Evolutionary conservation across 208 protist genomes (phyloP).

Genomic region (Leishmania major): DNA sequence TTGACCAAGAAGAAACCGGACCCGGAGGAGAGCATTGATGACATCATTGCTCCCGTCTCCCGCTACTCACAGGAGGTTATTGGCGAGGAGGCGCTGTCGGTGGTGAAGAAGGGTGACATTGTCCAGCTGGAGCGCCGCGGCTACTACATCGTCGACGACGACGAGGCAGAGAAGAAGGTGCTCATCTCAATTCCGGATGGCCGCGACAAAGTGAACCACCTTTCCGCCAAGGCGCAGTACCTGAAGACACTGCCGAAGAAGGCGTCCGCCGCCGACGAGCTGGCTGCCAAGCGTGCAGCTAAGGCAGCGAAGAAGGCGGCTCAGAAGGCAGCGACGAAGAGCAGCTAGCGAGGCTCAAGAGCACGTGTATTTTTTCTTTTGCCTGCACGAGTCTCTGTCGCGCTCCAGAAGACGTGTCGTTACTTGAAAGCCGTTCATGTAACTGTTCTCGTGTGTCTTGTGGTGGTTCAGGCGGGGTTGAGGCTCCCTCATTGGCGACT

Average conservation of each 20-base stretch:
- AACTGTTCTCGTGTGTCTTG: not conserved
- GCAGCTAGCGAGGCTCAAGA: not conserved
- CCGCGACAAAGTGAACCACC: conserved; percentile 90
- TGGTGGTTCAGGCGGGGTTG: not conserved
- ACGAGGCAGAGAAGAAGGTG: conserved; percentile 48
- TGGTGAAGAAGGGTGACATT: conserved; percentile 92
- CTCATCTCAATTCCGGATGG: conserved; percentile 89
- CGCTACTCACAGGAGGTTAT: conserved; percentile 73
- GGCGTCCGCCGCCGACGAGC: conserved; percentile 72
- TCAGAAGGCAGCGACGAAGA: conserved; percentile 62
- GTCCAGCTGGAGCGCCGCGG: conserved; percentile 98
- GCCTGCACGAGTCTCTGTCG: not conserved
- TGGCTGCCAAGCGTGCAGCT: conserved; percentile 80
- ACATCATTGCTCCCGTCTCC: conserved; percentile 93
- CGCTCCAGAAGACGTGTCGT: not conserved
- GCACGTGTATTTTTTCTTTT: not conserved
- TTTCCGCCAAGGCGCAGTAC: conserved; percentile 90
- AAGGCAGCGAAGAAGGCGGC: conserved; percentile 89
- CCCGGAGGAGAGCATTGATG: conserved; percentile 92
- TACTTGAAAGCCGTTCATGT: not conserved
- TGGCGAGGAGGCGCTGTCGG: conserved; percentile 87
- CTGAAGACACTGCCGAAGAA: conserved; percentile 78
- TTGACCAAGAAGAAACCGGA: conserved; percentile 97
- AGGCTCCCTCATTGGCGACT: not conserved
- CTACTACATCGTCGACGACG: conserved; percentile 97